Conservation (phyloP, 768 basidiomycete genomes). For the Suillus ampliporus region DNA sequence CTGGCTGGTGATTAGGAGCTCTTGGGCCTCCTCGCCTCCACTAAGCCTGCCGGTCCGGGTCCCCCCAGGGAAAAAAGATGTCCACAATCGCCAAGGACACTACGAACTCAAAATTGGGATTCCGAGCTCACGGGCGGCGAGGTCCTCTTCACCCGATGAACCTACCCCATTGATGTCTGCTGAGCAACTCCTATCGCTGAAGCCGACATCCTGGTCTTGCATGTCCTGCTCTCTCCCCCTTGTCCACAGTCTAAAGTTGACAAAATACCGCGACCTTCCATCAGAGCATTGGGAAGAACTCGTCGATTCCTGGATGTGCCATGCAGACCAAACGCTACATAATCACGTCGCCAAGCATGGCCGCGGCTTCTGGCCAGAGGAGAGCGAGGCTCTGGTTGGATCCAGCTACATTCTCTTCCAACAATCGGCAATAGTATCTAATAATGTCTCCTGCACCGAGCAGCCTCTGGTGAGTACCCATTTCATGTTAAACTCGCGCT, state of each 20-base stretch:
- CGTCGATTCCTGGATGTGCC: constrained; percentile 98
- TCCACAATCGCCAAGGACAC: constrained; percentile 60
- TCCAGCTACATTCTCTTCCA: constrained; percentile 85
- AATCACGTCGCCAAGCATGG: constrained; percentile 66
- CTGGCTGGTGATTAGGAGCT: constrained; percentile 66
- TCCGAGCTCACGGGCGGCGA: constrained; percentile 30
- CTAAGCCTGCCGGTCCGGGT: constrained; percentile 62
- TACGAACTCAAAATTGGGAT: constrained; percentile 73
- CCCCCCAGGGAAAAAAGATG: constrained; percentile 62
- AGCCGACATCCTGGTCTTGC: constrained; percentile 75
- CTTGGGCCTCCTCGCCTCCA: constrained; percentile 59
- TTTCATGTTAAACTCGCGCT: constrained; percentile 13
- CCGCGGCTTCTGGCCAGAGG: constrained; percentile 79
- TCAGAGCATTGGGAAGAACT: constrained; percentile 98
- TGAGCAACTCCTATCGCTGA: constrained; percentile 56
- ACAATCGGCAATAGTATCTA: constrained; percentile 2
- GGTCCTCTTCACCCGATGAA: constrained; percentile 30
- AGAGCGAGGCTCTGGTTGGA: constrained; percentile 80
- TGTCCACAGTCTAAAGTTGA: constrained; percentile 51
- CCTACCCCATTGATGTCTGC: constrained; percentile 69
- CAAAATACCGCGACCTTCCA: constrained; percentile 81
- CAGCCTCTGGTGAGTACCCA: constrained; percentile 59
- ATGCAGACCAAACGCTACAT: constrained; percentile 84
- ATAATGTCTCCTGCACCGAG: constrained; percentile 27
- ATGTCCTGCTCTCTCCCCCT: constrained; percentile 81